These are phyloP conservation scores for Scytalidium sp. DNA, from an alignment of 2,329 filamentous ascomycete species.

Conservation along the genomic window DNA sequence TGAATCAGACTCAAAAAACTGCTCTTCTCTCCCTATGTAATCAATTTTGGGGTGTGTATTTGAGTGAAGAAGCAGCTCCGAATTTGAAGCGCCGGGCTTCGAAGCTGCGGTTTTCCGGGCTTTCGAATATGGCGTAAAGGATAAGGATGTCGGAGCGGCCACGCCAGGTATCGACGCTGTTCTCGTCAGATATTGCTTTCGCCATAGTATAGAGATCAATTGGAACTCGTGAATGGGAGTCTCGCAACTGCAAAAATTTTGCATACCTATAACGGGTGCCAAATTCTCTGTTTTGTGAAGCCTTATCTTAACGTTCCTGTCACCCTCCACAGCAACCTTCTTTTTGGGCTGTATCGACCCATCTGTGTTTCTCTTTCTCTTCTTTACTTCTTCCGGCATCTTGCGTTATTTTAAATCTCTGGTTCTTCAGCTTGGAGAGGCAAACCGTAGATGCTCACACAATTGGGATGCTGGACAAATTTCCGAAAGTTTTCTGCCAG, in stretches of 20 bases:
- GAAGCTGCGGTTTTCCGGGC: conserved; percentile 19
- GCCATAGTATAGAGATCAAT: neutral
- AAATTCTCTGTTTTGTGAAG: conserved; percentile 43
- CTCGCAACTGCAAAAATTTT: neutral
- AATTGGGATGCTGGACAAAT: neutral
- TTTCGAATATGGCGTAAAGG: conserved; percentile 28
- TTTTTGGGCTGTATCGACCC: conserved; percentile 40
- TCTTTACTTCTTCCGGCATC: conserved; percentile 31
- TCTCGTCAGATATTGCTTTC: conserved; percentile 3
- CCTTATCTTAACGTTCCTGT: conserved; percentile 40
- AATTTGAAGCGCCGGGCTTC: conserved; percentile 23
- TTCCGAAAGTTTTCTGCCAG: conserved; percentile 1
- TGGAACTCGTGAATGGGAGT: neutral
- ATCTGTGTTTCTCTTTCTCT: conserved; percentile 50
- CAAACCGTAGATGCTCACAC: too few relatives aligned
- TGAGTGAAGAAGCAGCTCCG: conserved; percentile 57
- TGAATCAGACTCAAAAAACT: conserved; percentile 34
- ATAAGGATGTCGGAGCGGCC: conserved; percentile 25
- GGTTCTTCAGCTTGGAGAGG: too few relatives aligned
- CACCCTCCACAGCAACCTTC: conserved; percentile 46
- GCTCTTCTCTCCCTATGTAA: conserved; percentile 56
- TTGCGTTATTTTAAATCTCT: conserved; percentile 1
- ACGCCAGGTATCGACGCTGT: conserved; percentile 31
- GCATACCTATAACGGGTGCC: conserved; percentile 53
- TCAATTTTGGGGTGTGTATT: conserved; percentile 54